Evolutionary conservation across 2,329 filamentous ascomycete genomes (phyloP).

Genomic region (Fusarium pseudograminearum): DNA sequence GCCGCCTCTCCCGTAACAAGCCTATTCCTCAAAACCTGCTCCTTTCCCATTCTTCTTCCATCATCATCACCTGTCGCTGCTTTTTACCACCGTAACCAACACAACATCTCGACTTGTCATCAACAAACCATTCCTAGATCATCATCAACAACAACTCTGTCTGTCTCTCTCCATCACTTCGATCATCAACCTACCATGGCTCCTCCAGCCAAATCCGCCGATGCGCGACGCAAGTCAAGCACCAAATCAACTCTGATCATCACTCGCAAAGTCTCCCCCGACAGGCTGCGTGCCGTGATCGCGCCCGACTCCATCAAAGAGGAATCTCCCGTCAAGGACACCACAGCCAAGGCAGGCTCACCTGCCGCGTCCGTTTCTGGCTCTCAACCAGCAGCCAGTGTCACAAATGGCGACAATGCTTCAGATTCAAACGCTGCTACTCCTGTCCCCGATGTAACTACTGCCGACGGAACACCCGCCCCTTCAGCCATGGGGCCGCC

Average conservation of each 20-base stretch:
- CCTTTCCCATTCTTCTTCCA: constrained; percentile 24
- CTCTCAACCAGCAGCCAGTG: constrained; percentile 49
- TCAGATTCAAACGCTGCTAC: constrained; percentile 72
- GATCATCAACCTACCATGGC: constrained; percentile 48
- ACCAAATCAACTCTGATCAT: constrained; percentile 58
- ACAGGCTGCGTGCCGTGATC: constrained; percentile 63
- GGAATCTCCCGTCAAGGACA: constrained; percentile 56
- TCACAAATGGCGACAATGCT: constrained; percentile 66
- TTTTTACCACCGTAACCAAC: constrained; percentile 22
- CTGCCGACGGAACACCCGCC: constrained; percentile 62
- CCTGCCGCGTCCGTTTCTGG: constrained; percentile 56
- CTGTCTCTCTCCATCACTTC: constrained; percentile 20
- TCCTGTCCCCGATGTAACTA: constrained; percentile 66
- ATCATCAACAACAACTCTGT: constrained; percentile 30
- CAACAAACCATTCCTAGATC: constrained; percentile 14
- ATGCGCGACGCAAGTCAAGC: constrained; percentile 56
- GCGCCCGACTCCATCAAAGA: constrained; percentile 59
- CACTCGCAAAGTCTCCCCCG: constrained; percentile 65
- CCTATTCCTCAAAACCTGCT: constrained; percentile 41
- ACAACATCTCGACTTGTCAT: constrained; percentile 9
- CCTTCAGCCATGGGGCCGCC: constrained; percentile 71
- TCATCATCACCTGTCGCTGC: constrained; percentile 22
- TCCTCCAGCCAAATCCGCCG: constrained; percentile 51
- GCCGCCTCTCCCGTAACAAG: constrained; percentile 47
- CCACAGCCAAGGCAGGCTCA: constrained; percentile 58